These are phyloP conservation scores for Lasiodiplodia sp. DNA, from an alignment of 2,329 filamentous ascomycete genomes.

Conservation along the genomic window DNA sequence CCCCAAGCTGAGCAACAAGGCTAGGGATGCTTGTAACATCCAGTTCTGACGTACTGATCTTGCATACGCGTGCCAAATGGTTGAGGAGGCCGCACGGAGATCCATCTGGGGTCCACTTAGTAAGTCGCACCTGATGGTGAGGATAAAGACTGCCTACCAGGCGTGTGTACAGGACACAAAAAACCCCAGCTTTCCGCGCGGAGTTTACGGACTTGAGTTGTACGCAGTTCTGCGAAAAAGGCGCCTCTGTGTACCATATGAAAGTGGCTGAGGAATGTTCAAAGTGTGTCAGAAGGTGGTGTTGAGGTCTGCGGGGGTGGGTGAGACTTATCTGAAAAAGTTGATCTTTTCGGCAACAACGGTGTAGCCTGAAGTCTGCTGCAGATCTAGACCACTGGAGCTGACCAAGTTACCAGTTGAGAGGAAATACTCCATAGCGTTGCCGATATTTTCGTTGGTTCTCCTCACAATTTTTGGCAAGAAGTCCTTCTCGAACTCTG, in stretches of 20 bases:
- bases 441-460: conserved; percentile 87
- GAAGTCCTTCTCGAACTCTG: conserved; percentile 82
- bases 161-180: conserved; percentile 95
- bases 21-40: conserved; percentile 78
- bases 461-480: conserved; percentile 77
- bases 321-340: conserved; percentile 88
- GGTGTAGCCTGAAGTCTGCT: conserved; percentile 93
- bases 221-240: conserved; percentile 98
- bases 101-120: conserved; percentile 62
- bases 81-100: conserved; percentile 93
- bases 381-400: conserved; percentile 89
- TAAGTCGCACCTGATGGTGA: too few relatives aligned
- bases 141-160: conserved; percentile 53
- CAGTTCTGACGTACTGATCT: conserved; percentile 77
- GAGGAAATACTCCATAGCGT: conserved; percentile 90
- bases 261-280: too few relatives aligned
- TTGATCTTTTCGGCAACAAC: conserved; percentile 99
- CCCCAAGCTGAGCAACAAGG: conserved; percentile 79
- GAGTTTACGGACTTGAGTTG: conserved; percentile 87
- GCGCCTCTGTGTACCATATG: conserved; percentile 95
- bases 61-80: conserved; percentile 94
- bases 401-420: conserved; percentile 94
- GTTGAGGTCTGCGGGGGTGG: not conserved
- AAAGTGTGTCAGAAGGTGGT: too few relatives aligned
- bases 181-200: conserved; percentile 98